phyloP scores from a whole-genome alignment of 1,139 yeast genomes.

The Taphrina confusa region DNA sequence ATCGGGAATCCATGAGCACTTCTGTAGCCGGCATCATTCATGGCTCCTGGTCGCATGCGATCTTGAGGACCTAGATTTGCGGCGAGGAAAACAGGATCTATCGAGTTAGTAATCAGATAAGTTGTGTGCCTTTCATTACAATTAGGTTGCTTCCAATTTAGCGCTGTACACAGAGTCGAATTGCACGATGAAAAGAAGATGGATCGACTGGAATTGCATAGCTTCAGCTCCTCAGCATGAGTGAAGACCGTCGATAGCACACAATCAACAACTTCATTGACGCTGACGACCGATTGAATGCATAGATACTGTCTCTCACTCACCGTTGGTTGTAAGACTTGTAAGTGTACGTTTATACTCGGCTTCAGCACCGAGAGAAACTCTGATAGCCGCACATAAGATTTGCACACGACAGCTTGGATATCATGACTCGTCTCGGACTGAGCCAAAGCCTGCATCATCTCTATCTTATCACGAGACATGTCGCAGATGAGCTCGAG shows the following conservation, averaged over 20 bases:
- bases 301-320: constrained; percentile 60
- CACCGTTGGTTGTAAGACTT: constrained; percentile 77
- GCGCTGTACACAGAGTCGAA: constrained; percentile 82
- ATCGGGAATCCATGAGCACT: constrained; percentile 48
- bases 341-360: constrained; percentile 69
- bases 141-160: constrained; percentile 98
- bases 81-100: constrained; percentile 33
- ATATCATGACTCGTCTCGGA: not conserved
- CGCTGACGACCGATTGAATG: constrained; percentile 49
- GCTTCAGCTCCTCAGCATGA: constrained; percentile 54
- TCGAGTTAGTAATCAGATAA: constrained; percentile 11
- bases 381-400: constrained; percentile 45
- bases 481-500: constrained; percentile 2
- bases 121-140: constrained; percentile 61
- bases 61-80: constrained; percentile 14
- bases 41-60: no score
- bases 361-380: constrained; percentile 59
- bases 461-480: not conserved
- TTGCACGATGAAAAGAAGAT: constrained; percentile 81
- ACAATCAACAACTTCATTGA: constrained; percentile 74
- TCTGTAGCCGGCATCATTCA: constrained; percentile 38
- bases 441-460: not conserved
- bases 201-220: constrained; percentile 35
- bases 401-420: not conserved
- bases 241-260: constrained; percentile 72